Evolutionary conservation across 2,329 filamentous ascomycete genomes (phyloP), one percentile per base, ranked within the genome.

Genomic region (Fonsecaea monophora): DNA sequence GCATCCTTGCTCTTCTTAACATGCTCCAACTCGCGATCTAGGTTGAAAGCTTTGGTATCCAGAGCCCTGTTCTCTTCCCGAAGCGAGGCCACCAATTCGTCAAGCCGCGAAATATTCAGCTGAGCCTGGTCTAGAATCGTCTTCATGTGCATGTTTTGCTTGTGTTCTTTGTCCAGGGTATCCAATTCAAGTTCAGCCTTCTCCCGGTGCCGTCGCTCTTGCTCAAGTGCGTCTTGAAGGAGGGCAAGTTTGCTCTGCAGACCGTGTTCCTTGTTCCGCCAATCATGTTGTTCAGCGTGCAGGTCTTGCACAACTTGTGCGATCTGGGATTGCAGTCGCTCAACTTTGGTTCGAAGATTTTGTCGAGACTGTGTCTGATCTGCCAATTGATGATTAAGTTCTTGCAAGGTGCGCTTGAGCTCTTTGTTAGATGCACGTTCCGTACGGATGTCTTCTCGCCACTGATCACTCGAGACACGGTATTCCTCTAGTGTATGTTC

Each of bases 311-410:
- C 89, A 57, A 92, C 91, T 64, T 84, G 84, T 37, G 89, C 86
- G 90, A 98, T 94, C 73, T 97, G 92, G 70, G 92, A 87, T 78
- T 98, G 94, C 45, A 99, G 83, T 67, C 88, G 88, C 73, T 94
- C 87, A 74, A 97, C 91, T 78, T 95, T 96, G 76, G 84, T 83
- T 71, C 92, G 90, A 86, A 96, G 94, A 68, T 85, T 88, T 76
- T 97, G 92, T 65, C 93, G 90, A 66, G 96, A 86, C 70, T 90
- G 88, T 75, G 94, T 89, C 74, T 92, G 94, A 80, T 97, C 94
- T 74, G 95, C 89, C 50, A 95, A 87, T 75, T 96, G 93, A 54
- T 86, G 86, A 68, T 89, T 88, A 63, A 97, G 84, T 32, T 67
- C 55, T 30, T 67, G 68, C 25, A 74, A 45, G 9, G 68, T 68